Conservation (phyloP, 139 green algal genomes). For the Astrephomene gubernaculifera region DNA sequence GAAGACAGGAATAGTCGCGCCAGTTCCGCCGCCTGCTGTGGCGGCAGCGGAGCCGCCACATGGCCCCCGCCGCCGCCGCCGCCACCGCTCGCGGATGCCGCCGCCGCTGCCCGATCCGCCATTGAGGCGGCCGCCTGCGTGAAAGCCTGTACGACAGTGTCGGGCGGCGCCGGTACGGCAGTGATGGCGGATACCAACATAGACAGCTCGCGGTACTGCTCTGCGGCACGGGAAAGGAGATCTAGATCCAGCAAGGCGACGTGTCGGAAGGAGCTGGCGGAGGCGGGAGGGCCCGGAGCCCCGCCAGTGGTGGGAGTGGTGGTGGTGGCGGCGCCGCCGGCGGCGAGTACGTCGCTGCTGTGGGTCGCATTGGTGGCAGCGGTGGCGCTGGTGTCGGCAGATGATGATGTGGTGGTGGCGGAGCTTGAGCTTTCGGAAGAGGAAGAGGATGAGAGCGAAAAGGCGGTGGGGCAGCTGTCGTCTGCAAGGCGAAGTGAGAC, state of each 20-base stretch:
- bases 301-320: neutral
- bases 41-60: neutral
- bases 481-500: neutral
- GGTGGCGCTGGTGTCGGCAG: slow-evolving; percentile 4
- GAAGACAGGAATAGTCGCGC: slow-evolving; percentile 36
- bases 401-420: neutral
- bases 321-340: neutral
- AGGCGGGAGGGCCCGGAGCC: neutral
- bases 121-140: slow-evolving; percentile 19
- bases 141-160: slow-evolving; percentile 26
- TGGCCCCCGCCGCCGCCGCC: neutral
- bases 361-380: neutral
- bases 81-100: neutral
- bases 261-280: neutral
- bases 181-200: slow-evolving; percentile 33
- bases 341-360: neutral
- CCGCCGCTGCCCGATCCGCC: neutral
- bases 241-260: slow-evolving; percentile 15
- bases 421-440: neutral
- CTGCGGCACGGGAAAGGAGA: slow-evolving; percentile 16
- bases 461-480: neutral
- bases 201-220: slow-evolving; percentile 46
- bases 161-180: slow-evolving; percentile 4
- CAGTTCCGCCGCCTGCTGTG: slow-evolving; percentile 33
- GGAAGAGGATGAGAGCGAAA: neutral